Base-by-base conservation (phyloP, 2,329 filamentous ascomycete genomes). In the Dothidotthia symphoricarpi region DNA sequence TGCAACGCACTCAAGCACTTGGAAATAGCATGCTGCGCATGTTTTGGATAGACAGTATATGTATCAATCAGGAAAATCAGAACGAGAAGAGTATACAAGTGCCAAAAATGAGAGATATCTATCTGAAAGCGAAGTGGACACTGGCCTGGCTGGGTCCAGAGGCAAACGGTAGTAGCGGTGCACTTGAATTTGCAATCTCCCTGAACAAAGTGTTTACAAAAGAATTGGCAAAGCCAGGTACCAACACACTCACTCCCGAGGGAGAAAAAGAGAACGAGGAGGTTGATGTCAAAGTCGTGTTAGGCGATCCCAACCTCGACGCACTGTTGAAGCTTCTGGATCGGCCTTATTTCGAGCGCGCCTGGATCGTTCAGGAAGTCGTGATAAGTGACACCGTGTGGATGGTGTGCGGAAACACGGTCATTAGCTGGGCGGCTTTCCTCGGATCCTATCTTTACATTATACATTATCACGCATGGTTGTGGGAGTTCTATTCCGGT, bases 281-380 rank as follows among this genome's bases (percentile, higher is more conserved):
- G 1, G 24, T 26, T 4, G 6, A 36, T 3, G 13, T 36, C 3
- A 3, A 16, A 14, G 25, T 37, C 9, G 38, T 24, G 16, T 6
- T 41, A 3, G 32, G 32, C 6, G 24, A 36, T 25, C 34, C 28
- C 7, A 9, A 8, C 8, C 31, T 45, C 10, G 36, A 36, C 15
- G 38, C 42, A 12, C 16, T 44, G 10, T 26, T 40, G 6, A 30
- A 22, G 16, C 16, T 49, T 3, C 28, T 45, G 2, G 25, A 37
- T 12, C 29, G 45, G 13, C 32, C 38, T 14, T 49, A 41, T 12
- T 49, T 45, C 24, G 27, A 34, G 14, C 34, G 45, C 1, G 31
- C 36, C 7, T 49, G 45, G 45, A 46, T 49, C 13, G 36, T 43
- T 10, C 45, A 49, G 27, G 45, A 49, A 15, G 29, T 43, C 2